phyloP scores from a whole-genome alignment of 2,329 filamentous ascomycete genomes.

The Calonectria pseudoturangicola region DNA sequence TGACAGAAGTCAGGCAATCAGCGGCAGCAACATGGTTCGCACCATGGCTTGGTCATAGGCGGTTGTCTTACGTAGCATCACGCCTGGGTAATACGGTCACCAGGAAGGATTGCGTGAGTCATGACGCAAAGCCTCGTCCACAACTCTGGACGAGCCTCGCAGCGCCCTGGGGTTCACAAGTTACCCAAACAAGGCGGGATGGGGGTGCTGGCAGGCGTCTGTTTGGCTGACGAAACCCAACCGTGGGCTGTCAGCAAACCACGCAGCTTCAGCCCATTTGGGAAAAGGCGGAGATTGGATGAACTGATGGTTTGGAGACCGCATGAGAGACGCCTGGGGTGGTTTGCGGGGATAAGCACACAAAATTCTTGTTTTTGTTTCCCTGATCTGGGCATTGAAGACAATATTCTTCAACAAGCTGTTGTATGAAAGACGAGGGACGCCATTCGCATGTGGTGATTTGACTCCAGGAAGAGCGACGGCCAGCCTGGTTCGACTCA shows the following conservation, averaged over 20 bases:
- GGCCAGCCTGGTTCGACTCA: conserved; percentile 29
- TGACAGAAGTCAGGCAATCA: conserved; percentile 23
- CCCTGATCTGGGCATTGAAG: too few relatives aligned
- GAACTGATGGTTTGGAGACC: not conserved
- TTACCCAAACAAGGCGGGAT: conserved; percentile 8
- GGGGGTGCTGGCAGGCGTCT: conserved; percentile 31
- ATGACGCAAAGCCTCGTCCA: conserved; percentile 46
- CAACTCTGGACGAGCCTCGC: conserved; percentile 24
- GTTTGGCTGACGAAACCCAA: conserved; percentile 45
- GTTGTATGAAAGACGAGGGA: not conserved
- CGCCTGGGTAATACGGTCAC: conserved; percentile 14
- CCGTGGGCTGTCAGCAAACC: conserved; percentile 5
- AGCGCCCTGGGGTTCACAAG: conserved; percentile 34
- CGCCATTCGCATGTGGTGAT: not conserved
- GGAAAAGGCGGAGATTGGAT: conserved; percentile 13
- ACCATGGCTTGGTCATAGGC: not conserved
- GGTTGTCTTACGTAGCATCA: conserved; percentile 40
- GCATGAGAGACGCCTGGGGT: not conserved
- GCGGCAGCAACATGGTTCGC: not conserved
- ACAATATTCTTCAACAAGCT: not conserved
- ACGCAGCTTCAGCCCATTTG: conserved; percentile 31
- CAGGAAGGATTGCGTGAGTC: conserved; percentile 50
- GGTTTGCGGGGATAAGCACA: not conserved
- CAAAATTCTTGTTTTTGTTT: not conserved
- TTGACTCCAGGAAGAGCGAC: not conserved